Evolutionary conservation across 2,329 filamentous ascomycete species (phyloP), one percentile per base, ranked within the genome.

Genomic region (Reticulascus tulasneorum): DNA sequence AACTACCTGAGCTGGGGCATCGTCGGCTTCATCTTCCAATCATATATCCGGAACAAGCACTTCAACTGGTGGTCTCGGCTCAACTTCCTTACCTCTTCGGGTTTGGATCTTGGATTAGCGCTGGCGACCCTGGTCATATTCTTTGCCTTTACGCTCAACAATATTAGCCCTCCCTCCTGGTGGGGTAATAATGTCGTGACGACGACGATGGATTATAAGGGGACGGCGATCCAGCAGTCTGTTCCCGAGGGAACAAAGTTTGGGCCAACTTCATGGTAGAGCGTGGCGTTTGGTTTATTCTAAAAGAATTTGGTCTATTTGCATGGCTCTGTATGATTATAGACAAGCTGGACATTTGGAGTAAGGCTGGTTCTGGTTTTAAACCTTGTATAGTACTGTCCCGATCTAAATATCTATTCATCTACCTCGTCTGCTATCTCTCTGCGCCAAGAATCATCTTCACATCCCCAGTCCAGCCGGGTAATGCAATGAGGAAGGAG

Each of bases 1-100:
- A 86, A 84, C 60, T 88, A 86, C 54, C 73, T 84, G 22, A 72
- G 74, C n/a, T 88, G 84, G 83, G 81, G 79, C 13, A 62, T 83
- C 37, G 79, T 87, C 4, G 84, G 84, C 20, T 79, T 77, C 47
- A 44, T 84, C 21, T 88, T 87, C 66, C 83, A 88, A 56, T 78
- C 77, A 55, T 71, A 66, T 51, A 75, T 88, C 53, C 78, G 79
- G 56, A 74, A 75, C 50, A 68, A 71, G 11, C 71, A 77, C 55
- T 78, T 77, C 44, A 71, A 63, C 19, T 88, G 84, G 84, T 88
- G 84, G 84, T 77, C 75, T 58, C 71, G 80, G 18, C 75, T 85
- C 52, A 87, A 86, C 62, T 87, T 84, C 50, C 60, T 87, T 42
- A 82, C 83, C 0, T 82, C 79, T 10, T 83, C 81, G 0, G 83